Conservation (phyloP, 108 stramenopile genomes). For the Mayamaea pseudoterrestris region DNA sequence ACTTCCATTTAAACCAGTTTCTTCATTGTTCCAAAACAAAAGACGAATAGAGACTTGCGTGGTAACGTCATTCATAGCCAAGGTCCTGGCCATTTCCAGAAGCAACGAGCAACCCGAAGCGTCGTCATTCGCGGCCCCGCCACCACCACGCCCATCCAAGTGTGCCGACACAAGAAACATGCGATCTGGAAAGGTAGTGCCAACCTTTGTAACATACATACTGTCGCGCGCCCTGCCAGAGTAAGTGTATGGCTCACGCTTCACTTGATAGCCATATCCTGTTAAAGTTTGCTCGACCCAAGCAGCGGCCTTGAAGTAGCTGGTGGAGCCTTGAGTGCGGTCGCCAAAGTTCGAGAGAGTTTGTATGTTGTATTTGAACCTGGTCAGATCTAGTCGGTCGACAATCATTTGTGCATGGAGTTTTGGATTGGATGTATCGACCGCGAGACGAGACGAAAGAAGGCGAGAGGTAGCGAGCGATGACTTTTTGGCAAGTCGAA, state of each 20-base stretch:
- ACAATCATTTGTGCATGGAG: no score
- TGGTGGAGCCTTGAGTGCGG: background rate
- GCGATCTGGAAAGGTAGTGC: background rate
- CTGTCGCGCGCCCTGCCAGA: background rate
- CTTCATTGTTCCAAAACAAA: background rate
- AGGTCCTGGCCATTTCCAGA: background rate
- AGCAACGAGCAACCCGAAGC: background rate
- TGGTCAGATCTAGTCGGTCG: no score
- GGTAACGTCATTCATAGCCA: background rate
- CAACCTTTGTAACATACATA: background rate
- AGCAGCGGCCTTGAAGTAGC: background rate
- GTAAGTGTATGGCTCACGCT: background rate
- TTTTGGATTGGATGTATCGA: no score
- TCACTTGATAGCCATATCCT: background rate
- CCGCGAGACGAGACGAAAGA: no score
- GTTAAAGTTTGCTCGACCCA: background rate
- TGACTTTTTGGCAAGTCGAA: no score
- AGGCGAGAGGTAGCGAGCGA: no score
- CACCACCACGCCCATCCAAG: background rate
- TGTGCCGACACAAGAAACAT: background rate
- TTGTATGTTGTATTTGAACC: background rate
- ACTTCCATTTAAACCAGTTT: background rate
- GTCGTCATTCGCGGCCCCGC: background rate
- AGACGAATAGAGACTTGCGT: background rate
- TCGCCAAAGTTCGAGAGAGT: background rate